Conservation (phyloP, 2,329 filamentous ascomycete species). For the Sphaerulina musiva region DNA sequence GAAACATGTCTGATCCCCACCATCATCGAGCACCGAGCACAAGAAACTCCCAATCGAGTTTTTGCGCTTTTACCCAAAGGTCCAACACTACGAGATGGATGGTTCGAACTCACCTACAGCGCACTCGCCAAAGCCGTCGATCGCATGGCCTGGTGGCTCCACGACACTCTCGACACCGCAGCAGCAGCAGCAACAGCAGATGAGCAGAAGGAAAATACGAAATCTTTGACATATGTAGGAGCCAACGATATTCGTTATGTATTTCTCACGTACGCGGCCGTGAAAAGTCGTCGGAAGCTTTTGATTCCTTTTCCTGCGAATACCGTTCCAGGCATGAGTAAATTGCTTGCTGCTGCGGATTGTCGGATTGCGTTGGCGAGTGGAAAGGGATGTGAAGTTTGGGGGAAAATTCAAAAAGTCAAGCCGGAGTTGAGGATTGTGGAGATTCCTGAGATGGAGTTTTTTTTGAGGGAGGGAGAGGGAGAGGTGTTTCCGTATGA, state of each 20-base stretch:
- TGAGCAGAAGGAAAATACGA: not conserved
- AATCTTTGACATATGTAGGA: not conserved
- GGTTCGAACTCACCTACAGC: constrained; percentile 12
- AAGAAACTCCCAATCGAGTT: not conserved
- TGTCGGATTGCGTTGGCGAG: not conserved
- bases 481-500: not conserved
- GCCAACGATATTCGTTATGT: not conserved
- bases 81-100: constrained; percentile 5
- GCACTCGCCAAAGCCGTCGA: constrained; percentile 13
- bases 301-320: not conserved
- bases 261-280: not conserved
- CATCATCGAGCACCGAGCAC: not conserved
- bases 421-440: not conserved
- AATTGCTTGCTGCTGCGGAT: not conserved
- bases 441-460: not conserved
- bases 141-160: constrained; percentile 16
- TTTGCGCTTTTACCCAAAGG: not conserved
- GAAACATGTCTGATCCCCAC: not conserved
- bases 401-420: not conserved
- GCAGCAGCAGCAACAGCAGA: too few relatives aligned
- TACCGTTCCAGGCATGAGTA: not conserved
- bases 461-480: not conserved
- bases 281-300: not conserved
- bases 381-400: not conserved
- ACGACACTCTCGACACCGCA: constrained; percentile 7